phyloP scores from a whole-genome alignment of 176 grass and related monocot genomes.

The Aegilops sharonensis region DNA sequence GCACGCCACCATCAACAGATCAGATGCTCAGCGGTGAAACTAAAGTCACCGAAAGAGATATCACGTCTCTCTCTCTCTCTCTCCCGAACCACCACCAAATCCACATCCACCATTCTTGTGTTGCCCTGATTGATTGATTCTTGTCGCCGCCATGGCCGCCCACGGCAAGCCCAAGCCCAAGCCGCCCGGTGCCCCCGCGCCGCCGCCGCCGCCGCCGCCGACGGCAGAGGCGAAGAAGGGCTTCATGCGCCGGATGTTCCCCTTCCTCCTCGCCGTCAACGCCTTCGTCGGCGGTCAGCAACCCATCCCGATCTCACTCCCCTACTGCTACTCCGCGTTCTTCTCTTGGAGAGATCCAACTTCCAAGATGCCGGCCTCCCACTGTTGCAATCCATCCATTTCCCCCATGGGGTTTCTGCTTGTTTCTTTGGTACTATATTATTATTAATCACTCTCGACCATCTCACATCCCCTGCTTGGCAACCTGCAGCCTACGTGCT shows the following conservation, averaged over 20 bases:
- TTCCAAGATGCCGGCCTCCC: not conserved
- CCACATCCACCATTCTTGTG: not conserved
- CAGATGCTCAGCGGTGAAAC: too few relatives aligned
- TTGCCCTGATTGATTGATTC: not conserved
- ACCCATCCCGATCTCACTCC: not conserved
- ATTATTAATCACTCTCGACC: not conserved
- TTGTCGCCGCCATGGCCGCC: conserved; percentile 16
- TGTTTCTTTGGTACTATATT: too few relatives aligned
- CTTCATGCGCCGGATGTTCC: conserved; percentile 67
- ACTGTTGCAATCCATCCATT: not conserved
- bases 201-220: not conserved
- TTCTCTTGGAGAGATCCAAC: not conserved
- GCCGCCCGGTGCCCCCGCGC: not conserved
- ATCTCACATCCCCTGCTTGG: not conserved
- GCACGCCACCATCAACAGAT: too few relatives aligned
- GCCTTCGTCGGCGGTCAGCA: conserved; percentile 69
- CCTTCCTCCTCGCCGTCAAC: conserved; percentile 70
- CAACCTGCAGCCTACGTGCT: conserved; percentile 57
- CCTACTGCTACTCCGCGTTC: not conserved
- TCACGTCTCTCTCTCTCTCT: too few relatives aligned
- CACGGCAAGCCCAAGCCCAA: conserved; percentile 37
- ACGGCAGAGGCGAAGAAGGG: conserved; percentile 46
- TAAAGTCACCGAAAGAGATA: too few relatives aligned
- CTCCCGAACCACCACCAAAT: not conserved
- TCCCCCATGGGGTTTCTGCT: too few relatives aligned